Evolutionary conservation across 2,329 filamentous ascomycete genomes (phyloP), one percentile per base, ranked within the genome.

Genomic region (Arthrobotrys pseudoclavata): DNA sequence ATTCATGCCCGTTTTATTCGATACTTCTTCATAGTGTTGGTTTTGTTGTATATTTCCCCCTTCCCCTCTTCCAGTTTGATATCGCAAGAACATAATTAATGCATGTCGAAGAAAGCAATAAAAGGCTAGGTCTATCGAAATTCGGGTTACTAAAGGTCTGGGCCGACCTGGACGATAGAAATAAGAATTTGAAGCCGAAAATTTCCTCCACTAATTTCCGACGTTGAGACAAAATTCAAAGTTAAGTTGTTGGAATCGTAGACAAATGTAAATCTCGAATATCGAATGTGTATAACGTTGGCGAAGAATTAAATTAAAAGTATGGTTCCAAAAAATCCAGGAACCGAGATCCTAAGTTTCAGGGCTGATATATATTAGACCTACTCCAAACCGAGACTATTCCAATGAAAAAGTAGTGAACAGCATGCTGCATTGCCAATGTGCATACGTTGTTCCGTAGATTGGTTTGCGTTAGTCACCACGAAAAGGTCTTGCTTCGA

Each of bases 51-150:
- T 71, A 66, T 71, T 22, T 37, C 15, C 52, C 20, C 31, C 45
- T 40, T 31, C 63, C 24, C 22, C 40, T 24, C 47, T 68, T 75
- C 70, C 55, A 53, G 57, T 75, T 69, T 71, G 50, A 68, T 67
- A 67, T 22, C 60, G 67, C 26, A 62, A 37, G 18, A 66, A 77
- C 74, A 77, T 77, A 40, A 48, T 64, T 52, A 69, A 69, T 60
- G 40, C 67, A 76, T 76, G 20, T 40, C 48, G 50, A 52, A 53
- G 20, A 29, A 26, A 18, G 20, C 34, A 18, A 42, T 53, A 55
- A 72, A 48, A 40, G 55, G 60, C 20, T 62, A 24, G 45, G 26
- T 53, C 40, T 66, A 50, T 63, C 34, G 18, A 31, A 42, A 48
- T 52, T 64, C 26, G 29, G 53, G 52, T 45, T 26, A 64, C 29